Percentiles rank a stretch among this genome's conserved stretches.
phyloP scores from a whole-genome alignment of 2,329 filamentous ascomycete genomes.

The Metarhizium robertsii region DNA sequence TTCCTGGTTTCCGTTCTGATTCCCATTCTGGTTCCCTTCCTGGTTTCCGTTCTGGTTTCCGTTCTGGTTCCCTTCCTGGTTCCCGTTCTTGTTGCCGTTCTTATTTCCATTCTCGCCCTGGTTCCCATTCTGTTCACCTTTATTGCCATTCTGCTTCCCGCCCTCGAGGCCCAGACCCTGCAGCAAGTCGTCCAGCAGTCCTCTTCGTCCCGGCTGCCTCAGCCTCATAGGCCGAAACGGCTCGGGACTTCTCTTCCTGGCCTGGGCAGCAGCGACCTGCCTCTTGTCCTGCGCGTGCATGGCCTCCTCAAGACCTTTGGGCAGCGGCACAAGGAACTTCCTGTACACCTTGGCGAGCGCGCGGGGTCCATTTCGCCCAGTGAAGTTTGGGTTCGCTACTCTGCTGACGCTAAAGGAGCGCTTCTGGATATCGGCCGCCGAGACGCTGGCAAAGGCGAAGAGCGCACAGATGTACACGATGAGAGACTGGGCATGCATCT shows the following conservation, averaged over 20 bases:
- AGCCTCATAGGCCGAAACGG: not conserved
- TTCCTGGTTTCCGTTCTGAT: not conserved
- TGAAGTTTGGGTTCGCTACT: conserved; percentile 44
- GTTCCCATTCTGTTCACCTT: not conserved
- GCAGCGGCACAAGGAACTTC: conserved; percentile 54
- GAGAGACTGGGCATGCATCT: conserved; percentile 10
- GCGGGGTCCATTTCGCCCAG: conserved; percentile 43
- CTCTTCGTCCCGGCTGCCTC: not conserved
- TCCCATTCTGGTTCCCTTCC: not conserved
- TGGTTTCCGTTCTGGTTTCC: not conserved
- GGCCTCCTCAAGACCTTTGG: conserved; percentile 30
- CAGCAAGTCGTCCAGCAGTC: not conserved
- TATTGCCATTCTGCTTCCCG: not conserved
- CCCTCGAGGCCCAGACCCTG: not conserved
- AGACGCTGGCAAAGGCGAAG: conserved; percentile 37
- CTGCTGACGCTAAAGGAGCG: conserved; percentile 55
- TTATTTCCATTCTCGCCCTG: conserved; percentile 19
- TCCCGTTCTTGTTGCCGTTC: conserved; percentile 27
- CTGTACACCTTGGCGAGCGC: conserved; percentile 57
- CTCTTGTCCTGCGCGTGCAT: conserved; percentile 15
- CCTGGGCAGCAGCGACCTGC: not conserved
- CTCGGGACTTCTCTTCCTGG: not conserved
- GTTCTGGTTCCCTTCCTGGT: not conserved
- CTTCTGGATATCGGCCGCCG: conserved; percentile 34
- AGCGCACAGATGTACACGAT: conserved; percentile 30